Evolutionary conservation across 164 flowering plant species (phyloP), one percentile per base, ranked within the genome.

Genomic region (Chloranthus sessilifolius): DNA sequence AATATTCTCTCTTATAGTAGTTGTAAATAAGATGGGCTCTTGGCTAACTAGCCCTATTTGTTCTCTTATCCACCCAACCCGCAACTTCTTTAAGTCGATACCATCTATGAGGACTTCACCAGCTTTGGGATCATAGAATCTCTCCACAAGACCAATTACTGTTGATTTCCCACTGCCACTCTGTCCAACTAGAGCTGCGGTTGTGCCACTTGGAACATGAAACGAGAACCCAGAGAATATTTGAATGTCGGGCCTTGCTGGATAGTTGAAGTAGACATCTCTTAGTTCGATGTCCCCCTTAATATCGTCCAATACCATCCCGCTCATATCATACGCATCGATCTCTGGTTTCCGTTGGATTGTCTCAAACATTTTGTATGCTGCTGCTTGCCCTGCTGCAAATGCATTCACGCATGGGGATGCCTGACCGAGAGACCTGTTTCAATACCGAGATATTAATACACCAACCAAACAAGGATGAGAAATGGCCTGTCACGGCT

Each of bases 141-240:
- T 72, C 69, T 87, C 87, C 9, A 86, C 4, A 1, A 86, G 57
- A 51, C 80, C 70, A 16, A 83, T 69, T 1, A 87, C 87, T 3
- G 96, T 87, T 2, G 92, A 87, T 35, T 87, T 87, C 45, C 96
- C 96, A 56, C 96, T 84, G 6, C 92, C 92, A 55, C 96, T 87
- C 35, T 87, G 79, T 29, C 95, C 95, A 29, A 87, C 92, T 15
- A 86, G 47, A 48, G 95, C 95, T 21, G 66, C 76, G n/a, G 82
- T 86, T 56, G 48, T 60, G 11, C 96, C 85, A 46, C 80, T 74
- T 0, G 76, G 79, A n/a, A 87, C 62, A 3, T 47, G 26, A 28
- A 80, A 37, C 8, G 81, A 72, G 46, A 87, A 80, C 2, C 87
- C 85, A 2, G 73, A 44, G 60, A 84, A 80, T 36, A 87, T 75